These are phyloP conservation scores for Neofusicoccum laricinum DNA, from an alignment of 2,329 filamentous ascomycete species.

Conservation along the genomic window DNA sequence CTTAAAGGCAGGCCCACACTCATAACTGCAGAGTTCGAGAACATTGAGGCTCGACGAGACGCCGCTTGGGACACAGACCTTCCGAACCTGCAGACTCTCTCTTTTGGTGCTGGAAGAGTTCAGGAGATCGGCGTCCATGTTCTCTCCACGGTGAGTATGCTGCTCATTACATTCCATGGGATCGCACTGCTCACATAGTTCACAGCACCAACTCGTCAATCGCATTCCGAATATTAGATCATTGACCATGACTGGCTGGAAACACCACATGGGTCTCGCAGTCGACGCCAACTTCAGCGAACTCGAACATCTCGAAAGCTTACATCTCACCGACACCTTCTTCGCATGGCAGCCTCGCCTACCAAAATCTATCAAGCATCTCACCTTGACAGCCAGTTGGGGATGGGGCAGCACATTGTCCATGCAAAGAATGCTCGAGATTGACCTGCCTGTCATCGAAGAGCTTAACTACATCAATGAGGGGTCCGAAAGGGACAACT, in stretches of 20 bases:
- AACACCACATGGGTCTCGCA: background rate
- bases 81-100: slow-evolving; percentile 26
- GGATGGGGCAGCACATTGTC: background rate
- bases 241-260: slow-evolving; percentile 20
- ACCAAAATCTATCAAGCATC: background rate
- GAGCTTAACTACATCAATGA: slow-evolving; percentile 7
- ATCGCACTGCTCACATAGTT: background rate
- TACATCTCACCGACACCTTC: slow-evolving; percentile 1
- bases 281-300: slow-evolving; percentile 3
- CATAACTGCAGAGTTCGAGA: slow-evolving; percentile 25
- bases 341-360: slow-evolving; percentile 1
- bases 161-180: too few species aligned
- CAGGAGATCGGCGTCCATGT: background rate
- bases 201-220: slow-evolving; percentile 4
- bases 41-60: slow-evolving; percentile 2
- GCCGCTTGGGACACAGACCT: slow-evolving; percentile 27
- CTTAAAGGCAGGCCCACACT: slow-evolving; percentile 26
- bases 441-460: background rate
- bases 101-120: slow-evolving; percentile 14
- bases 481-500: background rate
- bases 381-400: slow-evolving; percentile 5
- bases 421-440: slow-evolving; percentile 1
- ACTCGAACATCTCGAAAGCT: background rate
- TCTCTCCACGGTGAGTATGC: background rate
- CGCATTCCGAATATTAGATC: slow-evolving; percentile 22